Evolutionary conservation across 2,329 filamentous ascomycete species (phyloP), one percentile per base, ranked within the genome.

Genomic region (Raffaelea albimanens): DNA sequence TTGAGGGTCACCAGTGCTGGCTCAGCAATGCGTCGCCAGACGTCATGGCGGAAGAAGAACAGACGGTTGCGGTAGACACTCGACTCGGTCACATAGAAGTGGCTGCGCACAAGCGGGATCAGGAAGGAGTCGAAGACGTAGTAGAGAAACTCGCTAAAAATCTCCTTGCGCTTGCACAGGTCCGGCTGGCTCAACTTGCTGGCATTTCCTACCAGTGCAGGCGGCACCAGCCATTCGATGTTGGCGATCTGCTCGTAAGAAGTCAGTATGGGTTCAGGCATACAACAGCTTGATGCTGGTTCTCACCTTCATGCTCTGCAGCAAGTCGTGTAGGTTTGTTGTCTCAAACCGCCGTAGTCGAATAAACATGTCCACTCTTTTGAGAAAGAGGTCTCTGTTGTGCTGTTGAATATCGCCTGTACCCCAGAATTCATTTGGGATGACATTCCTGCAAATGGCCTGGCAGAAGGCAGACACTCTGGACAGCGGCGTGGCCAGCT

Each of bases 1-100:
- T 85, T 93, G 20, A 97, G 67, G 1, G 67, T 67, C 1, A 71
- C 63, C 60, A 96, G 69, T 0, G 83, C 79, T 7, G 89, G 85
- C 56, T 90, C 82, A 2, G 83, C 80, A 31, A 97, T 64, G 38
- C 74, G 74, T 44, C 78, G 80, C 93, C 93, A 98, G 10, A 93
- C 73, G 63, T 98, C 93, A 54, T 98, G 93, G 4, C 91, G 85
- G 61, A 96, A 97, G 66, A 88, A 98, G 63, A 95, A 95, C 1
- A 97, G 67, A 23, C 81, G 80, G 57, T 93, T 88, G 16, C 84
- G 82, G 59, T 95, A 80, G 1, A 73, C 71, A 53, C 80, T 89
- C 0, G 89, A 93, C 62, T 98, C 93, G 0, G 93, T 98, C 34
- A 96, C 86, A 59, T 97, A 91, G 58, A 98, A 98, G 58, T 93